Evolutionary conservation across 164 flowering plant genomes (phyloP).

Genomic region (Echeveria elegans): DNA sequence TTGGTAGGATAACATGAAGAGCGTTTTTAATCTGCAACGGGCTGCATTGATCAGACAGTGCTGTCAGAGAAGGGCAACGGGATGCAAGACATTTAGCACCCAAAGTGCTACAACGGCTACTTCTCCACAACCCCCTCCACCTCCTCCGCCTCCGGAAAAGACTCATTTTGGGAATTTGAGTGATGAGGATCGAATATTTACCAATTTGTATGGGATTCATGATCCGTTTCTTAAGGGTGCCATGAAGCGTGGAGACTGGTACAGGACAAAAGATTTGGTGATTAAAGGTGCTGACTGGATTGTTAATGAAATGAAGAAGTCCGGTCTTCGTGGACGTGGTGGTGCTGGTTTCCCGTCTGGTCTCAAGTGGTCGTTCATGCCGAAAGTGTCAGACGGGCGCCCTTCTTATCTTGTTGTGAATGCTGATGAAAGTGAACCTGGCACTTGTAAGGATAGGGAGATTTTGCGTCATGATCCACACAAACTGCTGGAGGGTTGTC

Average conservation of each 20-base stretch:
- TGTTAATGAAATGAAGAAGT: slow-evolving; percentile 87
- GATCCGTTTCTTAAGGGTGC: slow-evolving; percentile 96
- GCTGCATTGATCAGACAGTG: slow-evolving; percentile 20
- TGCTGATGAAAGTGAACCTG: slow-evolving; percentile 99
- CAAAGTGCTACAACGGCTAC: slow-evolving; percentile 54
- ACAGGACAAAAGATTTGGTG: slow-evolving; percentile 84
- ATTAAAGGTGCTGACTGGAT: slow-evolving; percentile 95
- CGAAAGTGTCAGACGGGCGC: slow-evolving; percentile 92
- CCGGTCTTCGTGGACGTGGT: slow-evolving; percentile 97
- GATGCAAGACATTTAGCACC: slow-evolving; percentile 56
- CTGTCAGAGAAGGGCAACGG: slow-evolving; percentile 27
- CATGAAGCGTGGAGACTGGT: slow-evolving; percentile 93
- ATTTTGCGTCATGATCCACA: slow-evolving; percentile 98
- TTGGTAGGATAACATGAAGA: slow-evolving; percentile 70
- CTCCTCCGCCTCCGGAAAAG: slow-evolving; percentile 95
- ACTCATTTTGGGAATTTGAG: slow-evolving; percentile 94
- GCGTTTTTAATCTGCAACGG: slow-evolving; percentile 47
- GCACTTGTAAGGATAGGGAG: slow-evolving; percentile 94
- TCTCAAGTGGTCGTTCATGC: slow-evolving; percentile 98
- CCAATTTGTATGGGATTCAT: slow-evolving; percentile 83
- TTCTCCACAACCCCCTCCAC: slow-evolving; percentile 85
- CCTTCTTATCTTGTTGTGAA: slow-evolving; percentile 95
- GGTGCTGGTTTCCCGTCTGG: slow-evolving; percentile 99
- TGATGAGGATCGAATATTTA: slow-evolving; percentile 95
- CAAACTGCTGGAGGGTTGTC: slow-evolving; percentile 82